phyloP scores from a whole-genome alignment of 805 yeast genomes.

The Starmera quercuum region DNA sequence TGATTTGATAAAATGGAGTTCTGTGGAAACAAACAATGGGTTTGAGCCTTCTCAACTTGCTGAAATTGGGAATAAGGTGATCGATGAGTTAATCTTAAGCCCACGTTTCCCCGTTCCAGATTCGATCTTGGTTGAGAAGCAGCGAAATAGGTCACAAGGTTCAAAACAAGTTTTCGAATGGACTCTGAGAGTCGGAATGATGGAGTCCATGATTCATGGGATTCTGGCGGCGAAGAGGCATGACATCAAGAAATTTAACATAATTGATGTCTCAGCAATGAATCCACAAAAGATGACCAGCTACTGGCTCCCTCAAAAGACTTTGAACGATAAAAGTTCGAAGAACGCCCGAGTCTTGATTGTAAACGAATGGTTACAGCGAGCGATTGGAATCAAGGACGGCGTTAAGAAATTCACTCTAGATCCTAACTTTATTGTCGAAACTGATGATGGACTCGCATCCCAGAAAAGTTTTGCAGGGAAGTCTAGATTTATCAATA shows the following conservation, averaged over 20 bases:
- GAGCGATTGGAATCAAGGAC: no score
- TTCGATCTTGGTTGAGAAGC: conserved; percentile 45
- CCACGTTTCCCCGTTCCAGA: conserved; percentile 22
- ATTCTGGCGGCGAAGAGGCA: conserved; percentile 10
- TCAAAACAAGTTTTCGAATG: conserved; percentile 39
- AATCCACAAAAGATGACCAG: conserved; percentile 15
- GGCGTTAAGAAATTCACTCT: neutral
- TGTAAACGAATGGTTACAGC: neutral
- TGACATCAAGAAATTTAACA: conserved; percentile 2
- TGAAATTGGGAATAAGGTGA: conserved; percentile 15
- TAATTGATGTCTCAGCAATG: conserved; percentile 8
- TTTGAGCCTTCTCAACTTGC: conserved; percentile 20
- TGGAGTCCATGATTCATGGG: conserved; percentile 43
- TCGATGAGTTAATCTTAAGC: conserved; percentile 19
- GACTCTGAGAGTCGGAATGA: conserved; percentile 42
- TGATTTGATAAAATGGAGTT: conserved; percentile 17
- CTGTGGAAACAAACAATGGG: conserved; percentile 1
- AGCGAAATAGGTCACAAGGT: conserved; percentile 44
- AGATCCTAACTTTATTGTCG: neutral
- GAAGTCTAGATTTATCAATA: no score
- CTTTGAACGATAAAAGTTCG: conserved; percentile 2
- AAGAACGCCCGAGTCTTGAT: conserved; percentile 2
- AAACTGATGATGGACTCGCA: no score
- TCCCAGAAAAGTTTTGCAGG: no score
- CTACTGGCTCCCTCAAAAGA: conserved; percentile 14